Percentiles rank a stretch among this genome's conserved stretches.
Evolutionary conservation across 495 filamentous ascomycete genomes (phyloP).

Genomic region (Penicillium diatomitis): DNA sequence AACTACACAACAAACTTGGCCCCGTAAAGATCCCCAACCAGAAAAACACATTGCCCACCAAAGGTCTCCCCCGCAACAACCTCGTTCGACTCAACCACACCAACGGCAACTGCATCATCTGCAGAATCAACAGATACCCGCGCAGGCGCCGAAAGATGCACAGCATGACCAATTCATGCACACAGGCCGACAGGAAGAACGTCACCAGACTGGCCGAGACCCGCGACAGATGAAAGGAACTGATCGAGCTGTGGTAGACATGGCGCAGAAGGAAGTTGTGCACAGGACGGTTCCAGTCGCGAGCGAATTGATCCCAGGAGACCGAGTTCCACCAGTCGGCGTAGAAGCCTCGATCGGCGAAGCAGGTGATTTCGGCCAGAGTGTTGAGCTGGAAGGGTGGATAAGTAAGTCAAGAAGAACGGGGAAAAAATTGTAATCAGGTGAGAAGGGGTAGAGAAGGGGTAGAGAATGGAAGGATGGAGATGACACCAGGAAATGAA

Average conservation of each 20-base stretch:
- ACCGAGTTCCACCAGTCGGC: constrained; percentile 60
- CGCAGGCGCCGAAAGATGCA: constrained; percentile 68
- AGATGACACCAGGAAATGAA: too few relatives aligned
- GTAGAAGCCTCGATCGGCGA: constrained; percentile 73
- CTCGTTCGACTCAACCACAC: constrained; percentile 53
- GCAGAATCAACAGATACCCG: constrained; percentile 59
- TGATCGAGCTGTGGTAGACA: constrained; percentile 67
- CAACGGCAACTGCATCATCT: constrained; percentile 49
- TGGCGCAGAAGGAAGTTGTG: constrained; percentile 65
- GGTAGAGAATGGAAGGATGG: neutral
- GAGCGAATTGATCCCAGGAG: constrained; percentile 49
- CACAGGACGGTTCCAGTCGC: constrained; percentile 67
- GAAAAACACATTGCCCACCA: constrained; percentile 63
- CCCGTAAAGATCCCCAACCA: constrained; percentile 66
- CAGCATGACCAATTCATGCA: constrained; percentile 71
- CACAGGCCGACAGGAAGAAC: constrained; percentile 58
- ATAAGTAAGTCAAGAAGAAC: neutral
- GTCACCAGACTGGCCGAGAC: constrained; percentile 64
- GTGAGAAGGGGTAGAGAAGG: too few relatives aligned
- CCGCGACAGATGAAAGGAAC: constrained; percentile 56
- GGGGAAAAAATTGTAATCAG: too few relatives aligned
- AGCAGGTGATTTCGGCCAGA: constrained; percentile 60
- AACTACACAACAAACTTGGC: constrained; percentile 59
- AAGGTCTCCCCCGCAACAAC: constrained; percentile 47
- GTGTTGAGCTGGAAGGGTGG: constrained; percentile 46